These are phyloP conservation scores for Populus pruinosa DNA, from an alignment of 345 rosid species.

Conservation along the genomic window DNA sequence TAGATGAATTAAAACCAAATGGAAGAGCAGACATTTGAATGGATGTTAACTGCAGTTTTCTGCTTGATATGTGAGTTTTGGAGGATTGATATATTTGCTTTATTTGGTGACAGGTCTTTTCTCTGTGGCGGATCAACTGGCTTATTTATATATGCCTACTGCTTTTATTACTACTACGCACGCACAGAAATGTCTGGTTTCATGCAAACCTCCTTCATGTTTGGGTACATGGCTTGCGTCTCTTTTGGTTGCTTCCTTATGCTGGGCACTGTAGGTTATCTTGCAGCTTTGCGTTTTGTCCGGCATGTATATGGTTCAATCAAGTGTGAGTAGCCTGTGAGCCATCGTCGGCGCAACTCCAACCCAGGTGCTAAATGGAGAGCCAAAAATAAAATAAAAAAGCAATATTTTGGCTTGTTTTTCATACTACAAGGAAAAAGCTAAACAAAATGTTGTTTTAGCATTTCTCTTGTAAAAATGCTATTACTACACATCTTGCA, in stretches of 20 bases:
- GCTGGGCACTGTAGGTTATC: slow-evolving; percentile 46
- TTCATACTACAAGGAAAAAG: no score
- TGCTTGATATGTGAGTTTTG: no score
- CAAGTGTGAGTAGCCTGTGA: slow-evolving; percentile 21
- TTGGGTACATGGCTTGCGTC: slow-evolving; percentile 51
- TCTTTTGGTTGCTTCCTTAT: slow-evolving; percentile 47
- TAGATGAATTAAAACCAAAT: no score
- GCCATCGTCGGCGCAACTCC: no score
- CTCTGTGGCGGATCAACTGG: slow-evolving; percentile 50
- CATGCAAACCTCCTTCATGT: slow-evolving; percentile 48
- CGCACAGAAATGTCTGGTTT: slow-evolving; percentile 46
- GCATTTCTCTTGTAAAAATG: no score
- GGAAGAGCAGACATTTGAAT: background rate
- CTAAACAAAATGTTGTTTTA: no score
- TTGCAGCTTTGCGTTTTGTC: slow-evolving; percentile 40
- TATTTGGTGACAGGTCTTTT: slow-evolving; percentile 27
- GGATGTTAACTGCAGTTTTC: no score
- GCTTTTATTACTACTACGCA: slow-evolving; percentile 39
- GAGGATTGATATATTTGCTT: no score
- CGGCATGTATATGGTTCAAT: slow-evolving; percentile 45
- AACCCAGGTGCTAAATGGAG: no score
- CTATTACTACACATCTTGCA: no score
- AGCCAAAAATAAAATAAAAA: no score
- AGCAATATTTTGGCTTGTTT: no score
- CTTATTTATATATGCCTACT: slow-evolving; percentile 37